Percentiles rank a stretch among this genome's conserved stretches.
These are phyloP conservation scores for Juncus effusus DNA, from an alignment of 176 grass and related monocot species.

Conservation along the genomic window DNA sequence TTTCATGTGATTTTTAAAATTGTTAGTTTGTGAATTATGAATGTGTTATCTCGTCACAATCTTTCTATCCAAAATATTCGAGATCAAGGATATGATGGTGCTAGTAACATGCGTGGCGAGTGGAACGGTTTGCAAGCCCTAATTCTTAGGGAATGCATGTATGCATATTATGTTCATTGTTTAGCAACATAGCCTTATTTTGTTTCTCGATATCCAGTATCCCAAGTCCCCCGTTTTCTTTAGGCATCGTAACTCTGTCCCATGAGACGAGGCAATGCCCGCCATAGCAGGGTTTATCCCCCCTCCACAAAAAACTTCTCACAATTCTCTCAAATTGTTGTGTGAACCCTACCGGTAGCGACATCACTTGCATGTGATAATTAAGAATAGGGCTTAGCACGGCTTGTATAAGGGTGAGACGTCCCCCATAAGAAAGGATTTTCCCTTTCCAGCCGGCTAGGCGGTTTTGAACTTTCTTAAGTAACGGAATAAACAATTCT, in stretches of 20 bases:
- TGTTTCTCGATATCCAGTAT: background rate
- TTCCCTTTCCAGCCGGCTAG: background rate
- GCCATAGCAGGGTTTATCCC: background rate
- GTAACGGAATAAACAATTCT: background rate
- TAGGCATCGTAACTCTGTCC: background rate
- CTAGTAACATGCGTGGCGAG: no score
- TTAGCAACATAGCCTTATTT: background rate
- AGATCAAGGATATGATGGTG: no score
- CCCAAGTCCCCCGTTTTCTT: background rate
- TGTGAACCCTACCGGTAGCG: background rate
- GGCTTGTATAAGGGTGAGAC: background rate
- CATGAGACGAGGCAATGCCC: conserved; percentile 13
- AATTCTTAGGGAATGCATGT: no score
- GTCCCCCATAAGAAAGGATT: background rate
- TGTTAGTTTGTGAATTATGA: no score
- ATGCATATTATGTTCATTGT: no score
- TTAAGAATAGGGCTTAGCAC: background rate
- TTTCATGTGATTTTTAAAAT: no score
- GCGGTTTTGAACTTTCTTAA: background rate
- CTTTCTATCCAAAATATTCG: no score
- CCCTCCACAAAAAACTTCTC: background rate
- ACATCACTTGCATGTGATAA: background rate
- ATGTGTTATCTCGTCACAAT: no score
- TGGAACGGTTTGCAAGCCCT: no score
- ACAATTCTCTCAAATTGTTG: no score